phyloP scores from a whole-genome alignment of 2,329 filamentous ascomycete genomes.

The Colletotrichum viniferum region DNA sequence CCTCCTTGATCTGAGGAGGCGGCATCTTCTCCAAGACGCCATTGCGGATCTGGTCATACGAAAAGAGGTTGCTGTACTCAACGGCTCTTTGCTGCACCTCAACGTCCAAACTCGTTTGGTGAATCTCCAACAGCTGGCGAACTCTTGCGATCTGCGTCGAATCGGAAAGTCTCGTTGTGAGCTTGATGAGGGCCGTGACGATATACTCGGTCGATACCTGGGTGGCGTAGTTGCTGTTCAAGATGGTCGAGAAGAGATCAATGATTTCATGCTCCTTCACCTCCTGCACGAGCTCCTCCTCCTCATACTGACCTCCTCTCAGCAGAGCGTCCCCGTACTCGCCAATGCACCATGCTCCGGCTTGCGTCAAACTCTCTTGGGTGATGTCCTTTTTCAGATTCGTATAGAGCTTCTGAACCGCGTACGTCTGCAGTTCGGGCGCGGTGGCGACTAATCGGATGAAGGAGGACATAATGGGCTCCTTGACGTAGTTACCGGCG shows the following conservation, averaged over 20 bases:
- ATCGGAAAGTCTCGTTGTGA: slow-evolving; percentile 86
- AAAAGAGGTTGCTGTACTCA: slow-evolving; percentile 95
- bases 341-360: slow-evolving; percentile 96
- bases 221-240: slow-evolving; percentile 93
- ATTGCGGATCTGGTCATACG: slow-evolving; percentile 81
- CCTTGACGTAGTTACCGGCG: slow-evolving; percentile 96
- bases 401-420: slow-evolving; percentile 91
- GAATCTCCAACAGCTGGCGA: slow-evolving; percentile 74
- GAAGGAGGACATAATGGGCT: slow-evolving; percentile 96
- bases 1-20: slow-evolving; percentile 93
- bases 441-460: slow-evolving; percentile 94
- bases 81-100: slow-evolving; percentile 96
- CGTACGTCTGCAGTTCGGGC: slow-evolving; percentile 93
- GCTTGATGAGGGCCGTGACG: slow-evolving; percentile 90
- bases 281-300: slow-evolving; percentile 81
- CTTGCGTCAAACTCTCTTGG: slow-evolving; percentile 91
- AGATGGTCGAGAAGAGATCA: slow-evolving; percentile 88
- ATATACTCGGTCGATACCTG: slow-evolving; percentile 96
- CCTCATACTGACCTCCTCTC: slow-evolving; percentile 87
- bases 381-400: slow-evolving; percentile 96
- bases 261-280: slow-evolving; percentile 90
- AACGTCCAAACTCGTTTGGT: slow-evolving; percentile 88
- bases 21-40: slow-evolving; percentile 99
- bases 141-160: slow-evolving; percentile 86
- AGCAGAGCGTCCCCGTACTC: slow-evolving; percentile 95